Percentiles rank a stretch among this genome's conserved stretches.
phyloP scores from a whole-genome alignment of 805 yeast genomes.

The Pichia sporocuriosa region DNA sequence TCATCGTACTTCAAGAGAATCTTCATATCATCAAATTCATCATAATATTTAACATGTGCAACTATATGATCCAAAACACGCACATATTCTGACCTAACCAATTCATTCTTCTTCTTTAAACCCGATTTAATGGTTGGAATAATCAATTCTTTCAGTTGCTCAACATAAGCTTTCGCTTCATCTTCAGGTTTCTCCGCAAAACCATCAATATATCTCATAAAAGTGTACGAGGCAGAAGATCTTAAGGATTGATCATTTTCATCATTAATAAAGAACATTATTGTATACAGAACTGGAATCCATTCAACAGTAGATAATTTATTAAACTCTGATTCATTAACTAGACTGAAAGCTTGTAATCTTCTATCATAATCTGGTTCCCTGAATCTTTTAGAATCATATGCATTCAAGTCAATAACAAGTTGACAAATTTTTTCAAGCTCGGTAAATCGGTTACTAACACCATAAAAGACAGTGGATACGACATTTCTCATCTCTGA shows the following conservation, averaged over 20 bases:
- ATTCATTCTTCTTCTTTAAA: slow-evolving; percentile 52
- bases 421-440: slow-evolving; percentile 42
- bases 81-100: slow-evolving; percentile 66
- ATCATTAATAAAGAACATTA: slow-evolving; percentile 67
- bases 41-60: slow-evolving; percentile 33
- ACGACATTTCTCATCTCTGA: slow-evolving; percentile 55
- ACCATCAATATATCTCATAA: slow-evolving; percentile 61
- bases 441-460: slow-evolving; percentile 47
- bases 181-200: slow-evolving; percentile 29
- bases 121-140: slow-evolving; percentile 66
- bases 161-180: slow-evolving; percentile 27
- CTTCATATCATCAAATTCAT: slow-evolving; percentile 60
- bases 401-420: slow-evolving; percentile 65
- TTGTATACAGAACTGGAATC: slow-evolving; percentile 67
- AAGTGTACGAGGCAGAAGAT: slow-evolving; percentile 60
- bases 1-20: slow-evolving; percentile 50
- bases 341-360: slow-evolving; percentile 54
- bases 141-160: slow-evolving; percentile 44
- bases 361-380: slow-evolving; percentile 78
- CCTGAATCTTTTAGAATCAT: slow-evolving; percentile 50
- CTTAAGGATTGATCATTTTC: slow-evolving; percentile 75
- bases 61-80: slow-evolving; percentile 60
- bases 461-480: slow-evolving; percentile 49
- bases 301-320: slow-evolving; percentile 53
- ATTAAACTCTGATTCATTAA: slow-evolving; percentile 50